Conservation (phyloP, 352 stramenopile genomes). For the Pythium graminicola region DNA sequence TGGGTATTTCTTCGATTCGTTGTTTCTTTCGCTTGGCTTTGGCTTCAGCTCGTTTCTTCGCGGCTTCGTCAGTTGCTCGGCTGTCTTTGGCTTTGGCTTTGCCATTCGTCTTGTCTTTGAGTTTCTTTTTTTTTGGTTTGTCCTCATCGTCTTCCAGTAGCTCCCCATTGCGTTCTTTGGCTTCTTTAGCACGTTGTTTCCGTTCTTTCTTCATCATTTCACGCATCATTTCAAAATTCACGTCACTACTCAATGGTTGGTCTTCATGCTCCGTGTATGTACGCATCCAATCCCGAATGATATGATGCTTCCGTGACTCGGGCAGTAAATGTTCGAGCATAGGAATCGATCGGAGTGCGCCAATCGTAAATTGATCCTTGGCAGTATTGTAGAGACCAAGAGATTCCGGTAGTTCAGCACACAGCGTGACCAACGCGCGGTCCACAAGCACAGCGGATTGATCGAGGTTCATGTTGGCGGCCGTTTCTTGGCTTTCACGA, state of each 20-base stretch:
- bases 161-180: slow-evolving; percentile 41
- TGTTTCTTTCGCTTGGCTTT: slow-evolving; percentile 16
- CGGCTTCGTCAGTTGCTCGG: background rate
- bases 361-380: slow-evolving; percentile 59
- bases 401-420: slow-evolving; percentile 65
- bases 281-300: slow-evolving; percentile 75
- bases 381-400: slow-evolving; percentile 69
- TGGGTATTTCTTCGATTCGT: background rate
- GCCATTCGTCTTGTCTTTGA: slow-evolving; percentile 6
- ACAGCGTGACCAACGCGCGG: slow-evolving; percentile 72
- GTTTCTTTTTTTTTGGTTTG: slow-evolving; percentile 1
- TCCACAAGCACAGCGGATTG: slow-evolving; percentile 70
- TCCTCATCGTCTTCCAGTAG: slow-evolving; percentile 24
- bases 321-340: slow-evolving; percentile 46
- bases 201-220: slow-evolving; percentile 42
- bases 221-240: slow-evolving; percentile 51
- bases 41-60: slow-evolving; percentile 1
- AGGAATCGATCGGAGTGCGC: slow-evolving; percentile 43
- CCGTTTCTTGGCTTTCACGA: background rate
- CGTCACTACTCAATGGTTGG: slow-evolving; percentile 40
- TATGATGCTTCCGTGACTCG: slow-evolving; percentile 53
- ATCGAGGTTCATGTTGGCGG: slow-evolving; percentile 48
- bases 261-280: slow-evolving; percentile 47
- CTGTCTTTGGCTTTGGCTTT: slow-evolving; percentile 19
- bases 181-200: slow-evolving; percentile 35